Evolutionary conservation across 805 yeast genomes (phyloP).

Genomic region (Yarrowia sp.): DNA sequence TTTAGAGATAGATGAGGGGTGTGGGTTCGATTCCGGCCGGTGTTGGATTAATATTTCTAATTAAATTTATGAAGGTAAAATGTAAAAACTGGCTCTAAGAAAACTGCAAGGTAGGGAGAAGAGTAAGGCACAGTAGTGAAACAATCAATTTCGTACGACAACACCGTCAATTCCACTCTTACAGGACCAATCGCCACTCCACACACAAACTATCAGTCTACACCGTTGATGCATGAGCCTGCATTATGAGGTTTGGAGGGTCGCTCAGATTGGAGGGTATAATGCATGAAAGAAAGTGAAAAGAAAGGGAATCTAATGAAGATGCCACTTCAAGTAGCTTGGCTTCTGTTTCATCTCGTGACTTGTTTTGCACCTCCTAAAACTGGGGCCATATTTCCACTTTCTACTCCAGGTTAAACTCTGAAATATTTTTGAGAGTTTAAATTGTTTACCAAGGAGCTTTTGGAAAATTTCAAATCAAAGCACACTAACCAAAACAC

Average conservation of each 20-base stretch:
- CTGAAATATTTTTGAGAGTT: conserved; percentile 17
- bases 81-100: not conserved
- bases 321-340: too few species aligned
- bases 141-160: too few species aligned
- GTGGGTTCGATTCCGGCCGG: conserved; percentile 1
- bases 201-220: conserved; percentile 3
- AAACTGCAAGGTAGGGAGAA: too few species aligned
- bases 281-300: too few species aligned
- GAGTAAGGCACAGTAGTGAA: too few species aligned
- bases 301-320: too few species aligned
- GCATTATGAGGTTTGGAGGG: not conserved
- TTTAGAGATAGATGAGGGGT: not conserved
- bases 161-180: too few species aligned
- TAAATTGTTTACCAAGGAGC: conserved; percentile 12
- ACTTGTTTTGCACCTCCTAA: too few species aligned
- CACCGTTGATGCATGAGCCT: conserved; percentile 8
- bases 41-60: too few species aligned
- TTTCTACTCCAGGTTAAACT: not conserved
- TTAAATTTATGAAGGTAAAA: not conserved
- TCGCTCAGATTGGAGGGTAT: too few species aligned
- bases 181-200: not conserved
- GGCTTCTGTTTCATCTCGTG: too few species aligned
- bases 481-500: conserved; percentile 1
- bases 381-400: too few species aligned
- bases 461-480: not conserved